Percentiles rank a stretch among this genome's conserved stretches.
phyloP scores from a whole-genome alignment of 1,284 basidiomycete species.

The Mycena citricolor region DNA sequence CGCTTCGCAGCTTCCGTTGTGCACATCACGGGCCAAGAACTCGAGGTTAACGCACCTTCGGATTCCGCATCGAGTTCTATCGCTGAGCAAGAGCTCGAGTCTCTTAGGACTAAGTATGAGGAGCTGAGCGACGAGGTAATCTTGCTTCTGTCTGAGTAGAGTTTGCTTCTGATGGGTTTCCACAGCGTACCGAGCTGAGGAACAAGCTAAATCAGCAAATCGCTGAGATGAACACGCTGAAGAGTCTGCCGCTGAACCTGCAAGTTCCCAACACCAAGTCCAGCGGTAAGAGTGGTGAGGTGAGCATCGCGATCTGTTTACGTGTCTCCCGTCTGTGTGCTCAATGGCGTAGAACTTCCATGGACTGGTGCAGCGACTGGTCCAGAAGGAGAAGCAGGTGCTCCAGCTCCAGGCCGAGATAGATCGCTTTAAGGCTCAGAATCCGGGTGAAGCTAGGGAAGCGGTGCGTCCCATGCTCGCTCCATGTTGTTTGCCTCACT shows the following conservation, averaged over 20 bases:
- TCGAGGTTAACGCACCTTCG: slow-evolving; percentile 50
- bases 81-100: slow-evolving; percentile 63
- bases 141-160: slow-evolving; percentile 2
- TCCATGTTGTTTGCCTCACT: slow-evolving; percentile 8
- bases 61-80: slow-evolving; percentile 43
- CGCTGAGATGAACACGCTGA: slow-evolving; percentile 66
- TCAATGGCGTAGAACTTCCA: slow-evolving; percentile 66
- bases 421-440: slow-evolving; percentile 59
- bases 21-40: slow-evolving; percentile 65
- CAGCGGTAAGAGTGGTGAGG: slow-evolving; percentile 53
- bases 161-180: neutral
- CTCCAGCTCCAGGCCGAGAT: slow-evolving; percentile 72
- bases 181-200: slow-evolving; percentile 51
- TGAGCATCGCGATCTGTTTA: slow-evolving; percentile 22
- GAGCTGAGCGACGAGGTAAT: slow-evolving; percentile 64
- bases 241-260: slow-evolving; percentile 48
- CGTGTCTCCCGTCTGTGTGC: neutral
- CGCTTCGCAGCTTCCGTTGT: slow-evolving; percentile 63
- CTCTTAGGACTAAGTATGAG: slow-evolving; percentile 56
- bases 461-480: slow-evolving; percentile 43
- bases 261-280: slow-evolving; percentile 36
- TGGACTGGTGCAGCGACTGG: slow-evolving; percentile 79
- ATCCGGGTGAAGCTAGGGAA: slow-evolving; percentile 55
- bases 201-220: slow-evolving; percentile 57
- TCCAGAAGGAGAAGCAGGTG: slow-evolving; percentile 85